A percentile compares a stretch with the other conserved stretches of the same genome.
phyloP scores from a whole-genome alignment of 495 filamentous ascomycete genomes.

The Parachaetomium inaequale region DNA sequence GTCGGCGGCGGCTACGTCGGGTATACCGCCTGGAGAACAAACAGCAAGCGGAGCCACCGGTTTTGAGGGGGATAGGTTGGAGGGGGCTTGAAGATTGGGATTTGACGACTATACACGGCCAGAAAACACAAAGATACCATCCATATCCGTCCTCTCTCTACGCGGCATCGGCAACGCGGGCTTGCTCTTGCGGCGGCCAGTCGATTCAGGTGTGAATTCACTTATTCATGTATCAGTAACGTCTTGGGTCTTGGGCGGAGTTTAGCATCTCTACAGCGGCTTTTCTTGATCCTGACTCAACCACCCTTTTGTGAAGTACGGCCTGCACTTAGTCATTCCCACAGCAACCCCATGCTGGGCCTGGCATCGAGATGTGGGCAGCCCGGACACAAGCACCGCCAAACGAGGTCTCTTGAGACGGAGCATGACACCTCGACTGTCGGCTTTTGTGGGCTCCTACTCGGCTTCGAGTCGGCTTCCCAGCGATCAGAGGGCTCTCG shows the following conservation, averaged over 20 bases:
- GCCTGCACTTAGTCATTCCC: neutral
- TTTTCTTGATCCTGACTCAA: neutral
- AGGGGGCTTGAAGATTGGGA: constrained; percentile 9
- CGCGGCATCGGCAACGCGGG: constrained; percentile 20
- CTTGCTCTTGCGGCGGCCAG: constrained; percentile 8
- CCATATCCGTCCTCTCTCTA: constrained; percentile 18
- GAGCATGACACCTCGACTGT: neutral
- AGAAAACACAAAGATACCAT: constrained; percentile 21
- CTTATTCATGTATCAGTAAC: constrained; percentile 16
- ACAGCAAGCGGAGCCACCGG: constrained; percentile 68
- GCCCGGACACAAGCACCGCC: neutral
- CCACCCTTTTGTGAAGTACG: neutral
- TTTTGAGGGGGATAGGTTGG: constrained; percentile 55
- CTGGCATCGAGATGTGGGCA: too few relatives aligned
- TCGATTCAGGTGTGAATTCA: constrained; percentile 7
- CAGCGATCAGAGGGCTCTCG: neutral
- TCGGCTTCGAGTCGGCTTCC: neutral
- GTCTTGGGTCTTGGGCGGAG: constrained; percentile 9
- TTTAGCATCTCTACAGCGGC: neutral
- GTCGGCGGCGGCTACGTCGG: constrained; percentile 75
- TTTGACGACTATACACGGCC: constrained; percentile 11
- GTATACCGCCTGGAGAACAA: constrained; percentile 70
- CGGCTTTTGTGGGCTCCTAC: neutral
- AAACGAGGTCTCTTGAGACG: neutral
- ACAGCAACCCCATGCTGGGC: too few relatives aligned